These are phyloP conservation scores for Reutealis trisperma DNA, from an alignment of 345 rosid genomes.

Conservation along the genomic window DNA sequence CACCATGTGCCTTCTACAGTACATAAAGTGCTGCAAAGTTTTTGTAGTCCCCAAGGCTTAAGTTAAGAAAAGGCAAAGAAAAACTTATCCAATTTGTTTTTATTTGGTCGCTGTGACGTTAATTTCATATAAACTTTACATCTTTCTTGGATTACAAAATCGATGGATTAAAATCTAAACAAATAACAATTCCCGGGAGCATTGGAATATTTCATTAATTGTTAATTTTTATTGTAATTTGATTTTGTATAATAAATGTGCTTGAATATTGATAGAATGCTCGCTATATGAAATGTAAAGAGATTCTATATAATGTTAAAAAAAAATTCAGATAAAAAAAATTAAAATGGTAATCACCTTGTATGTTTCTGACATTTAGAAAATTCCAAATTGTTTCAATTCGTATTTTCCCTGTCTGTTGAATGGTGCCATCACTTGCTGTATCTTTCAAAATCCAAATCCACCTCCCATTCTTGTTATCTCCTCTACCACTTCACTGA, in stretches of 20 bases:
- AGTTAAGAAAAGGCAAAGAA: not conserved
- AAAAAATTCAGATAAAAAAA: not conserved
- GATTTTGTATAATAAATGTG: too few relatives aligned
- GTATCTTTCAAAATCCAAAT: too few relatives aligned
- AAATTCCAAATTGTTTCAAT: not conserved
- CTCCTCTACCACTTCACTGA: not conserved
- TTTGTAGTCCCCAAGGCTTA: not conserved
- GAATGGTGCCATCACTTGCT: not conserved
- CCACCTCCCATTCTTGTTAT: not conserved
- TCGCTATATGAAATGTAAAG: too few relatives aligned
- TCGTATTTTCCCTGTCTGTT: not conserved
- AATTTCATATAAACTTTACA: not conserved
- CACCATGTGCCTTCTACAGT: constrained; percentile 16
- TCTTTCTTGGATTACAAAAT: not conserved
- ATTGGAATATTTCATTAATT: too few relatives aligned
- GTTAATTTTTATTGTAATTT: too few relatives aligned
- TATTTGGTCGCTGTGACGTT: constrained; percentile 13
- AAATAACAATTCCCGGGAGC: not conserved
- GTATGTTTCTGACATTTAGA: not conserved
- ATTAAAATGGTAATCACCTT: not conserved
- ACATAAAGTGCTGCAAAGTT: constrained; percentile 4
- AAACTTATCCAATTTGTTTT: not conserved
- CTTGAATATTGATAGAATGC: too few relatives aligned
- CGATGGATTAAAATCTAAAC: not conserved
- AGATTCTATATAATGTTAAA: too few relatives aligned